phyloP scores from a whole-genome alignment of 1,139 yeast species.

The Wickerhamomyces sp. region DNA sequence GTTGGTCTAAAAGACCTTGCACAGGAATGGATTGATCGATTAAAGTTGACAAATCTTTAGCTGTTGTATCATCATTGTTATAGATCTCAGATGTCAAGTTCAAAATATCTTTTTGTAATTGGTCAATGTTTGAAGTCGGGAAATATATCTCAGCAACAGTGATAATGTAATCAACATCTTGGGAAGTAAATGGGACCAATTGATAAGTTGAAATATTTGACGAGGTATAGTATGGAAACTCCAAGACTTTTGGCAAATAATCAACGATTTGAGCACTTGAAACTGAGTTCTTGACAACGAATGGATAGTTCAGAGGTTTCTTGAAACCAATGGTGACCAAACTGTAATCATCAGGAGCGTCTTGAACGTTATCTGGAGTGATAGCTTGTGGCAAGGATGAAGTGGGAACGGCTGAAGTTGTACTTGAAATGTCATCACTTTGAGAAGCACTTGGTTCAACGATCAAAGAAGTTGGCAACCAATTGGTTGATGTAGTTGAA shows the following conservation, averaged over 20 bases:
- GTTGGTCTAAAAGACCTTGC: constrained; percentile 38
- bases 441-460: constrained; percentile 24
- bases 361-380: constrained; percentile 40
- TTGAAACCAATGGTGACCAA: constrained; percentile 69
- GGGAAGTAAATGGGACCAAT: constrained; percentile 59
- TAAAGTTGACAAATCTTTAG: constrained; percentile 44
- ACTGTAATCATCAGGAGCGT: constrained; percentile 36
- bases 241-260: constrained; percentile 55
- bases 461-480: constrained; percentile 30
- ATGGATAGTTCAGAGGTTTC: constrained; percentile 62
- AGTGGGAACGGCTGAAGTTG: constrained; percentile 35
- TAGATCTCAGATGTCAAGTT: constrained; percentile 45
- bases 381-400: constrained; percentile 67
- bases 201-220: constrained; percentile 48
- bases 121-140: constrained; percentile 43
- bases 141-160: constrained; percentile 76
- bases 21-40: constrained; percentile 64
- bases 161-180: constrained; percentile 46
- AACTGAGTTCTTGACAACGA: constrained; percentile 59
- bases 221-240: constrained; percentile 39
- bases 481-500: constrained; percentile 20
- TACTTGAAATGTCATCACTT: constrained; percentile 29
- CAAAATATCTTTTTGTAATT: constrained; percentile 40
- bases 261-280: constrained; percentile 75
- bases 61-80: constrained; percentile 42